These are phyloP conservation scores for Pestalotiopsis sp. DNA, from an alignment of 2,329 filamentous ascomycete genomes.

Conservation along the genomic window DNA sequence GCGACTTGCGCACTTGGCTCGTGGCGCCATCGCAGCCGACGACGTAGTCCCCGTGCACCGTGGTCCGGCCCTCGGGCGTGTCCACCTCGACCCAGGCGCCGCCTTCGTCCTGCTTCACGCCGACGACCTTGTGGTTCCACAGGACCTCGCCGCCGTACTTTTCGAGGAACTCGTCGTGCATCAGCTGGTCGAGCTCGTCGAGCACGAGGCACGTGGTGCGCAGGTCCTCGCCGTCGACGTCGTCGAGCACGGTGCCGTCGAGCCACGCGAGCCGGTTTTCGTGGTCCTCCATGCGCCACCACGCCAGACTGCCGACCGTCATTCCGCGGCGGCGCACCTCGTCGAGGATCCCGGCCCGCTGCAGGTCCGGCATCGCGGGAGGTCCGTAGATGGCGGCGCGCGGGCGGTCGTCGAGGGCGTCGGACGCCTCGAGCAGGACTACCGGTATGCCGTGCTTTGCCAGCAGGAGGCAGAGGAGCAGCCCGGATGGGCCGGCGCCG, in stretches of 20 bases:
- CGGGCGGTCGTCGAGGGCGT: slow-evolving; percentile 59
- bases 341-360: slow-evolving; percentile 58
- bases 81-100: slow-evolving; percentile 49
- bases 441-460: slow-evolving; percentile 54
- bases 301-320: slow-evolving; percentile 40
- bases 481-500: slow-evolving; percentile 52
- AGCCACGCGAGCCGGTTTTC: slow-evolving; percentile 36
- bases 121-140: slow-evolving; percentile 50
- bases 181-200: slow-evolving; percentile 44
- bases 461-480: slow-evolving; percentile 54
- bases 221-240: slow-evolving; percentile 41
- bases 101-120: slow-evolving; percentile 47
- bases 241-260: slow-evolving; percentile 33
- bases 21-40: slow-evolving; percentile 59
- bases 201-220: slow-evolving; percentile 43
- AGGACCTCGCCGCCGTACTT: slow-evolving; percentile 38
- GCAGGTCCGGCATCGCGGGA: slow-evolving; percentile 59
- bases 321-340: slow-evolving; percentile 40
- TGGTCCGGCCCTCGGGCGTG: slow-evolving; percentile 37
- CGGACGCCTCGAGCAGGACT: slow-evolving; percentile 57
- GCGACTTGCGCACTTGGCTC: slow-evolving; percentile 46
- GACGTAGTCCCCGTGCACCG: slow-evolving; percentile 52
- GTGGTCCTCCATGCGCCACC: slow-evolving; percentile 40
- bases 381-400: slow-evolving; percentile 65
- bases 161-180: slow-evolving; percentile 41